Evolutionary conservation across 2,329 filamentous ascomycete species (phyloP).

Genomic region (Escovopsis weberi): DNA sequence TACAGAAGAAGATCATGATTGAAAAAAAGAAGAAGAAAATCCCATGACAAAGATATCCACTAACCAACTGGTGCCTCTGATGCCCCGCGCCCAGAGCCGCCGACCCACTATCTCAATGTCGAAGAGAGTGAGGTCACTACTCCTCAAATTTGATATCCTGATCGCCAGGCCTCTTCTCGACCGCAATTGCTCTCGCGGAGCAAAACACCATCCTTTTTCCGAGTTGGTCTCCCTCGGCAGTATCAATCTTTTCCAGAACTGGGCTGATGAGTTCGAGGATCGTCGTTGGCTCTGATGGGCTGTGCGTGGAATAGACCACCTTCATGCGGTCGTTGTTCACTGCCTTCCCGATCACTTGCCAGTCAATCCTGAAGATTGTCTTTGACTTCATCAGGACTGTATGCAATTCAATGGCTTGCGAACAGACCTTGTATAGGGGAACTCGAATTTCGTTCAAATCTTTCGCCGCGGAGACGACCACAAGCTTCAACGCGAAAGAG

Average conservation of each 20-base stretch:
- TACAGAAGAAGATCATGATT: constrained; percentile 69
- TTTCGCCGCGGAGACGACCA: background rate
- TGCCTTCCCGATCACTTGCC: background rate
- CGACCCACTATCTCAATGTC: too few species aligned
- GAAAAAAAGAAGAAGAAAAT: background rate
- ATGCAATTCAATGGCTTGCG: background rate
- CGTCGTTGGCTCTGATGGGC: background rate
- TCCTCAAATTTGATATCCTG: too few species aligned
- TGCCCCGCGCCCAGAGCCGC: background rate
- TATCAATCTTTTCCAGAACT: constrained; percentile 6
- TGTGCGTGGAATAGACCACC: background rate
- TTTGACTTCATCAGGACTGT: constrained; percentile 2
- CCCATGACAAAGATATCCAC: background rate
- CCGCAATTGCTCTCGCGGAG: background rate
- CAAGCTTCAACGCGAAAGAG: background rate
- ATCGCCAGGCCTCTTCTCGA: background rate
- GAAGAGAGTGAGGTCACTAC: too few species aligned
- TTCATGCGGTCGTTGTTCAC: background rate
- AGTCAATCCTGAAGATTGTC: background rate
- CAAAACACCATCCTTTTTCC: constrained; percentile 2
- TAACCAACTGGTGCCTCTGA: background rate
- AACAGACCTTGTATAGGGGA: background rate
- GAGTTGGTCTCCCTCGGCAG: constrained; percentile 6
- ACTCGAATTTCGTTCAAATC: background rate
- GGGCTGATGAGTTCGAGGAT: constrained; percentile 4